A percentile compares a stretch with the other conserved stretches of the same genome.
Evolutionary conservation across 176 grass and related monocot genomes (phyloP).

Genomic region (Poa pratensis): DNA sequence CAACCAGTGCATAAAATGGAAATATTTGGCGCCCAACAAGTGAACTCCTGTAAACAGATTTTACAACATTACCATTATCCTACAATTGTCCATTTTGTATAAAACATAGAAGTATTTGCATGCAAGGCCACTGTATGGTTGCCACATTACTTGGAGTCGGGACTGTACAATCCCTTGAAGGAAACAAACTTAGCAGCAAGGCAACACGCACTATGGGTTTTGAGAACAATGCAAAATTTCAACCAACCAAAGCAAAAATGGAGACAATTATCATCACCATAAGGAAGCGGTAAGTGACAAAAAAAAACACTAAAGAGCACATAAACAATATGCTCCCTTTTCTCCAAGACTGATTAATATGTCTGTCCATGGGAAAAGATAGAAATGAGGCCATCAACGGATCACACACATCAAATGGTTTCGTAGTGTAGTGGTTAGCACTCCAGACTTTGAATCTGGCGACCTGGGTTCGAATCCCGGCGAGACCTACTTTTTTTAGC

Average conservation of each 20-base stretch:
- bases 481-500: neutral
- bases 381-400: neutral
- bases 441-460: conserved; percentile 99
- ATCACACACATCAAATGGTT: conserved; percentile 22
- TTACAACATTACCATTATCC: neutral
- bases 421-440: conserved; percentile 98
- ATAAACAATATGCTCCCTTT: neutral
- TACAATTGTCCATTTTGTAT: neutral
- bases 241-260: conserved; percentile 15
- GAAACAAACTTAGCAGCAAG: neutral
- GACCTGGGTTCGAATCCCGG: conserved; percentile 99
- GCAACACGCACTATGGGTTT: neutral
- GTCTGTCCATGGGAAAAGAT: neutral
- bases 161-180: neutral
- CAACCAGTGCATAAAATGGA: neutral
- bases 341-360: conserved; percentile 1
- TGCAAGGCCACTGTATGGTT: neutral
- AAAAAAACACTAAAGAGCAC: neutral
- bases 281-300: conserved; percentile 9
- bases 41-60: conserved; percentile 14
- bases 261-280: conserved; percentile 12
- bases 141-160: neutral
- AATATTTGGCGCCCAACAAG: neutral
- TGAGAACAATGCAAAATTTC: conserved; percentile 7
- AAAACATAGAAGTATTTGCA: conserved; percentile 27